Evolutionary conservation across 148 eudicot species (phyloP).

Genomic region (Limonium bicolor): DNA sequence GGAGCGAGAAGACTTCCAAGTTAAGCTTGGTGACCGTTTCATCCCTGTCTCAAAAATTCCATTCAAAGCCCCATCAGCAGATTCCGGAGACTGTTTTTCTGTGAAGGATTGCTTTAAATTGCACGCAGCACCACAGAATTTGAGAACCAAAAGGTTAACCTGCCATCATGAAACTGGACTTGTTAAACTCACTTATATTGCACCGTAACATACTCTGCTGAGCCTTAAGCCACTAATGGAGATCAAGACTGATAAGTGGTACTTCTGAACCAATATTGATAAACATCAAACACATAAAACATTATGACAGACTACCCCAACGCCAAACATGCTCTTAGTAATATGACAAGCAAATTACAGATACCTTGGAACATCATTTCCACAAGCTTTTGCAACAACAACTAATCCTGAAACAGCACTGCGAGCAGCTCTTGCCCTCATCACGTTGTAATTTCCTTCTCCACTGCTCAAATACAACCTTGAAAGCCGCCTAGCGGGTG

Average conservation of each 20-base stretch:
- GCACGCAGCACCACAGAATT: constrained; percentile 55
- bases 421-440: constrained; percentile 55
- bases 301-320: no score
- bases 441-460: constrained; percentile 25
- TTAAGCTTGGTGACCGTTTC: constrained; percentile 23
- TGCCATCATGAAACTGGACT: constrained; percentile 15
- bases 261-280: no score
- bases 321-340: no score
- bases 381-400: constrained; percentile 84
- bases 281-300: no score
- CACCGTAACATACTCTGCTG: no score
- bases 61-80: constrained; percentile 20
- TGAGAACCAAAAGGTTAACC: constrained; percentile 81
- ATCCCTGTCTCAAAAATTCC: constrained; percentile 12
- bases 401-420: constrained; percentile 63
- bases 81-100: constrained; percentile 23
- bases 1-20: constrained; percentile 32
- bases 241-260: no score
- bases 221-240: no score
- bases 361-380: constrained; percentile 94
- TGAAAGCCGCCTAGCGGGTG: constrained; percentile 88
- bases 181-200: no score
- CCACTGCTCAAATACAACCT: constrained; percentile 63
- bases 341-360: background rate
- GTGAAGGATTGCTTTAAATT: constrained; percentile 29